Conservation (phyloP, 2,329 filamentous ascomycete species). For the Ophiosphaerella korrae region DNA sequence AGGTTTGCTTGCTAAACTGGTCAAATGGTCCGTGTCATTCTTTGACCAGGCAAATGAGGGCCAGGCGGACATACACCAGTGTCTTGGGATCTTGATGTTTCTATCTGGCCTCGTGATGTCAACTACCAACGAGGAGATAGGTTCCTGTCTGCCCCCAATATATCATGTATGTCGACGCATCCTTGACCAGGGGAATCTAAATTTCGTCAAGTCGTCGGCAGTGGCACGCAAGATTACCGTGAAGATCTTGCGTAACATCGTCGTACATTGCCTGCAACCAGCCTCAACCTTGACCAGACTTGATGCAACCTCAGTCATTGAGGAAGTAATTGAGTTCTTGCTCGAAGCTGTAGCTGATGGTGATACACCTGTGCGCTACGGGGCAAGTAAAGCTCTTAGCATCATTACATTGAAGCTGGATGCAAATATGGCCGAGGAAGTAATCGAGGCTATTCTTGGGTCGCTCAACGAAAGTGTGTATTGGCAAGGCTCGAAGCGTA, state of each 20-base stretch:
- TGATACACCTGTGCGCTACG: conserved; percentile 87
- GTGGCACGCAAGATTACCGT: conserved; percentile 80
- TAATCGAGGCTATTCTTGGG: conserved; percentile 84
- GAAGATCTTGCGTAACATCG: conserved; percentile 80
- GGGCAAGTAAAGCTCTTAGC: conserved; percentile 90
- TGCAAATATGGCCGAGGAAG: conserved; percentile 78
- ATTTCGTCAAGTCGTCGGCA: conserved; percentile 72
- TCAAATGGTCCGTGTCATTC: conserved; percentile 71
- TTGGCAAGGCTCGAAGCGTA: conserved; percentile 58
- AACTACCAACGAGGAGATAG: conserved; percentile 75
- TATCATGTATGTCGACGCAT: conserved; percentile 69
- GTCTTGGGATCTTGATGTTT: conserved; percentile 79
- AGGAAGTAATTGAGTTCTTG: conserved; percentile 81
- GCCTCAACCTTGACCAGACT: conserved; percentile 35
- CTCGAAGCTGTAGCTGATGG: conserved; percentile 80
- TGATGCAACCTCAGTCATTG: conserved; percentile 57
- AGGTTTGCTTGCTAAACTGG: conserved; percentile 69
- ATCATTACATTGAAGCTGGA: conserved; percentile 82
- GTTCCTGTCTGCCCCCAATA: conserved; percentile 66
- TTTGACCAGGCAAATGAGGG: conserved; percentile 56
- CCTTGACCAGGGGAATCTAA: conserved; percentile 56
- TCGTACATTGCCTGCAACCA: conserved; percentile 65
- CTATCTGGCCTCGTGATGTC: conserved; percentile 75
- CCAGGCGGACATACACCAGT: conserved; percentile 68
- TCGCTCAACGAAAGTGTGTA: conserved; percentile 67